phyloP scores from a whole-genome alignment of 805 yeast species.

The Starmerella vaccinii region DNA sequence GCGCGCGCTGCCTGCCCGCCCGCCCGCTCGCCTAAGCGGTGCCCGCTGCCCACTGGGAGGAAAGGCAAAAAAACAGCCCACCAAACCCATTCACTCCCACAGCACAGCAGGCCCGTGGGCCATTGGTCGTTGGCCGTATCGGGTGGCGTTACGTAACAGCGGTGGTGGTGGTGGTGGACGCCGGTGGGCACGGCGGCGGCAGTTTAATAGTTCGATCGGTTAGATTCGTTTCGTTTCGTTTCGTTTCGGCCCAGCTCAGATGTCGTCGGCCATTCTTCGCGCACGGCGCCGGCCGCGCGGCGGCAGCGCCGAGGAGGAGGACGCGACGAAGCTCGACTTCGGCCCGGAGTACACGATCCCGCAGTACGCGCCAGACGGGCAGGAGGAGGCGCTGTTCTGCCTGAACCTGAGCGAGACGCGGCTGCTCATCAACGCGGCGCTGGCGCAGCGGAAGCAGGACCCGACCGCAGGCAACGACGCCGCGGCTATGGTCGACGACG shows the following conservation, averaged over 20 bases:
- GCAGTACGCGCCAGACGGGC: slow-evolving; percentile 74
- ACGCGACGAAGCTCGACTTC: slow-evolving; percentile 72
- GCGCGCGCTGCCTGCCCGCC: too few relatives aligned
- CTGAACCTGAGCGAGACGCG: slow-evolving; percentile 84
- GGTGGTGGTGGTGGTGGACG: too few relatives aligned
- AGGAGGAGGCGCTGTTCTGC: slow-evolving; percentile 65
- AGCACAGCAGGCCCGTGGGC: neutral
- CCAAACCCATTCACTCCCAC: neutral
- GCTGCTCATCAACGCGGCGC: slow-evolving; percentile 77
- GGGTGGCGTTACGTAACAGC: too few relatives aligned
- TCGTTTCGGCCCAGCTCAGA: too few relatives aligned
- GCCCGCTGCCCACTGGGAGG: too few relatives aligned
- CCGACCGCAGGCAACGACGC: slow-evolving; percentile 30
- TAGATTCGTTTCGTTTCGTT: too few relatives aligned
- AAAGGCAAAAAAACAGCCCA: too few relatives aligned
- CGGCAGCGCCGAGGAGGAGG: slow-evolving; percentile 58
- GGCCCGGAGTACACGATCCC: slow-evolving; percentile 86
- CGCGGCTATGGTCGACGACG: slow-evolving; percentile 24
- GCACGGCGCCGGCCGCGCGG: slow-evolving; percentile 19
- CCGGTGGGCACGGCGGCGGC: too few relatives aligned
- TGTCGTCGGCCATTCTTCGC: slow-evolving; percentile 19
- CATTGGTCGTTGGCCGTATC: too few relatives aligned
- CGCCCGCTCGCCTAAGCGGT: too few relatives aligned
- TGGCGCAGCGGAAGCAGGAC: slow-evolving; percentile 58
- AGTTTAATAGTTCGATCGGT: too few relatives aligned